phyloP scores from a whole-genome alignment of 1,284 basidiomycete species.

The Bjerkandera adusta region DNA sequence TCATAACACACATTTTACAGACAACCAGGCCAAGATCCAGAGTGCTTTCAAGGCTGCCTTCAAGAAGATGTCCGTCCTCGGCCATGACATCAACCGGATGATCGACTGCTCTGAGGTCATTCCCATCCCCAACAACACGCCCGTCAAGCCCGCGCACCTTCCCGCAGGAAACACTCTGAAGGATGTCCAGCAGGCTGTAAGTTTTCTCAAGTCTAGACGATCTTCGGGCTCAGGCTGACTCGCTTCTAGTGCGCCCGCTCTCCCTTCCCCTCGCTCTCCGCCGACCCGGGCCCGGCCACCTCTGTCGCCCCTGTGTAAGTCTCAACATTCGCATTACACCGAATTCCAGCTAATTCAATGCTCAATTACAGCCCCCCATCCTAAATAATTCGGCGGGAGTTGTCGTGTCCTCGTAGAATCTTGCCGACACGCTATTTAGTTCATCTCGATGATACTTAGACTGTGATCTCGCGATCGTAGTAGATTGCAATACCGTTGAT shows the following conservation, averaged over 20 bases:
- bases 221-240: neutral
- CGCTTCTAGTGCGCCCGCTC: slow-evolving; percentile 12
- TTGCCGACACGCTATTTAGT: too few relatives aligned
- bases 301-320: slow-evolving; percentile 23
- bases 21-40: slow-evolving; percentile 29
- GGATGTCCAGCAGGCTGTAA: slow-evolving; percentile 36
- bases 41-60: slow-evolving; percentile 28
- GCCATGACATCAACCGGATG: slow-evolving; percentile 23
- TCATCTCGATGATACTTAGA: too few relatives aligned
- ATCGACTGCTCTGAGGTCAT: slow-evolving; percentile 26
- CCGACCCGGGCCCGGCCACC: slow-evolving; percentile 21
- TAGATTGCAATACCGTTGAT: too few relatives aligned
- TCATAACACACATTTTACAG: slow-evolving; percentile 1
- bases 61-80: slow-evolving; percentile 29
- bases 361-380: slow-evolving; percentile 6
- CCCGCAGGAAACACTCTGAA: slow-evolving; percentile 32
- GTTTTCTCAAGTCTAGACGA: neutral
- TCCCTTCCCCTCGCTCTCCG: slow-evolving; percentile 15
- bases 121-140: slow-evolving; percentile 29
- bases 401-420: too few relatives aligned
- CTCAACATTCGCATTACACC: neutral
- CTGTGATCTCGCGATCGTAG: too few relatives aligned
- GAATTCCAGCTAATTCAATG: neutral
- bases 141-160: slow-evolving; percentile 27
- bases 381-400: slow-evolving; percentile 1